A percentile compares a stretch with the other conserved stretches of the same genome.
Conservation (phyloP, 73 alveolate species). For the Paramecium primaurelia region DNA sequence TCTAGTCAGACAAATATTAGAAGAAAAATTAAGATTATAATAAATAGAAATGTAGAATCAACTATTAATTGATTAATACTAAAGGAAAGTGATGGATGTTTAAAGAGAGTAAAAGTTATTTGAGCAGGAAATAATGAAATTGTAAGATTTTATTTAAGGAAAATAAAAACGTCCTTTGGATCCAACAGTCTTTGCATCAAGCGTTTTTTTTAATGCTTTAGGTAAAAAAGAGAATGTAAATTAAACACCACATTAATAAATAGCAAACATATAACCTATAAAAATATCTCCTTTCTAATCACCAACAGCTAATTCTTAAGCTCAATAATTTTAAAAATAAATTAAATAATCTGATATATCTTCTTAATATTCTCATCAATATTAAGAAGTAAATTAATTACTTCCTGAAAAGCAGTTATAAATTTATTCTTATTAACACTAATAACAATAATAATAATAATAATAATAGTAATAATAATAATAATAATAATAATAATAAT, state of each 20-base stretch:
- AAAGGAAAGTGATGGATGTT: conserved; percentile 20
- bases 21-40: conserved; percentile 35
- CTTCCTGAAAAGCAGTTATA: background rate
- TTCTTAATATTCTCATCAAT: background rate
- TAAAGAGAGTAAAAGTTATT: conserved; percentile 16
- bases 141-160: conserved; percentile 31
- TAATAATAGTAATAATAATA: background rate
- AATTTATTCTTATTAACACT: background rate
- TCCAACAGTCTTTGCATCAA: conserved; percentile 26
- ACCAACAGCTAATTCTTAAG: background rate
- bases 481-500: background rate
- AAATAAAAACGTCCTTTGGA: conserved; percentile 25
- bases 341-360: background rate
- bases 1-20: background rate
- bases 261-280: background rate
- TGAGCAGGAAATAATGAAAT: background rate
- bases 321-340: background rate
- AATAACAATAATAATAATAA: background rate
- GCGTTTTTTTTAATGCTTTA: background rate
- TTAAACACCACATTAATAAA: background rate
- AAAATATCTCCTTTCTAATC: background rate
- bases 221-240: background rate
- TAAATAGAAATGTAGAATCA: conserved; percentile 38
- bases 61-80: background rate
- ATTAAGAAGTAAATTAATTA: background rate